Evolutionary conservation across 129 eudicot genomes (phyloP).

Genomic region (Ambrosia artemisiifolia): DNA sequence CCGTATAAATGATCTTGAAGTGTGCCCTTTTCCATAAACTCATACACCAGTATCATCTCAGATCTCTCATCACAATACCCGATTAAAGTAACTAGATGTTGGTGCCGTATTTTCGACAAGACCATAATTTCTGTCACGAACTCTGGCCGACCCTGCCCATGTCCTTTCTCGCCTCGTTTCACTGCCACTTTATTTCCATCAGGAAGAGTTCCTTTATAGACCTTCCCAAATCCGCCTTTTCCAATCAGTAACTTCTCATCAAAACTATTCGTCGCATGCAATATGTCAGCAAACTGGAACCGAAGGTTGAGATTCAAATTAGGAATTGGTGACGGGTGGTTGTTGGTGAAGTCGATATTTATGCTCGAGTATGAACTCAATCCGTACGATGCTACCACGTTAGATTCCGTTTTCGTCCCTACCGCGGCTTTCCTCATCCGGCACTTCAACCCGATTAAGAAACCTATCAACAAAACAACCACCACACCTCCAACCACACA

Average conservation of each 20-base stretch:
- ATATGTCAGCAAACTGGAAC: constrained; percentile 41
- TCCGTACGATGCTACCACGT: constrained; percentile 20
- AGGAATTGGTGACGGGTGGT: constrained; percentile 23
- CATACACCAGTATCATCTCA: constrained; percentile 70
- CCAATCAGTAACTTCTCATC: constrained; percentile 48
- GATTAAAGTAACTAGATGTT: constrained; percentile 57
- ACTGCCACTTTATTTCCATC: constrained; percentile 57
- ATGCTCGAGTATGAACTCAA: constrained; percentile 37
- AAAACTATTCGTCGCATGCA: constrained; percentile 45
- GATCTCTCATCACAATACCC: constrained; percentile 65
- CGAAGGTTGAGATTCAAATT: constrained; percentile 40
- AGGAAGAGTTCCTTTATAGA: constrained; percentile 47
- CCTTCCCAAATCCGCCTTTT: constrained; percentile 71
- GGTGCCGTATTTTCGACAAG: constrained; percentile 48
- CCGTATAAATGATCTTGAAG: constrained; percentile 57
- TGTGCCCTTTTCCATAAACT: constrained; percentile 70
- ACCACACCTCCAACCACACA: constrained; percentile 38
- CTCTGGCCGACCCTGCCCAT: constrained; percentile 54
- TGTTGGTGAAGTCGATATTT: constrained; percentile 21
- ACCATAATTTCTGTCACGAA: constrained; percentile 62
- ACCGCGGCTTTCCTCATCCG: constrained; percentile 29
- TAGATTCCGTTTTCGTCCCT: constrained; percentile 16
- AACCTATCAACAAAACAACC: constrained; percentile 28
- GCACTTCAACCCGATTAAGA: constrained; percentile 18
- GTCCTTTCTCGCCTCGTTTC: constrained; percentile 49